A percentile compares a stretch with the other conserved stretches of the same genome.
Evolutionary conservation across 768 basidiomycete genomes (phyloP).

Genomic region (Hygrophorus pudorinus): DNA sequence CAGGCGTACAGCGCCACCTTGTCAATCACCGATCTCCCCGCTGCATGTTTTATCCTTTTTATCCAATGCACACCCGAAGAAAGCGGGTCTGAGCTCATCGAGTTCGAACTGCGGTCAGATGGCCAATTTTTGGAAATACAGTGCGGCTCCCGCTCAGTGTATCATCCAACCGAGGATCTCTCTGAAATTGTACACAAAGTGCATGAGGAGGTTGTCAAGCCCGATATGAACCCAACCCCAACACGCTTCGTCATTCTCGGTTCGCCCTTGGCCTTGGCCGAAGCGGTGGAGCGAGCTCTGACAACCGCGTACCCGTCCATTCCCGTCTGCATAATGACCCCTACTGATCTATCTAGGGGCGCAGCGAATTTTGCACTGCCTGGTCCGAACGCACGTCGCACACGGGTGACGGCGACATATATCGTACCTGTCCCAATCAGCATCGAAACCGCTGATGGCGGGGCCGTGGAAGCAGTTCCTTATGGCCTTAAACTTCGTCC

Average conservation of each 20-base stretch:
- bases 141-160: neutral
- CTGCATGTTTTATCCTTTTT: neutral
- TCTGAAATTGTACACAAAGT: neutral
- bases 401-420: neutral
- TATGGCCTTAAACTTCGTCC: neutral
- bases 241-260: neutral
- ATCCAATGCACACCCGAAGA: neutral
- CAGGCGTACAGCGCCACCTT: neutral
- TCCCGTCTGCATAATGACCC: neutral
- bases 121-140: neutral
- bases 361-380: neutral
- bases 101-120: neutral
- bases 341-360: neutral
- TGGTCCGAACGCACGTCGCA: neutral
- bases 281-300: neutral
- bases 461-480: neutral
- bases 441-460: neutral
- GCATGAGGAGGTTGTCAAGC: neutral
- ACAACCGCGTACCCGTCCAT: neutral
- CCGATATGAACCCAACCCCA: neutral
- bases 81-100: neutral
- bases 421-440: neutral
- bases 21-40: neutral
- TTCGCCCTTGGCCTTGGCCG: neutral
- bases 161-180: neutral